Base-by-base conservation (phyloP, 1,139 yeast species). In the Zygoascus hellenicus region DNA sequence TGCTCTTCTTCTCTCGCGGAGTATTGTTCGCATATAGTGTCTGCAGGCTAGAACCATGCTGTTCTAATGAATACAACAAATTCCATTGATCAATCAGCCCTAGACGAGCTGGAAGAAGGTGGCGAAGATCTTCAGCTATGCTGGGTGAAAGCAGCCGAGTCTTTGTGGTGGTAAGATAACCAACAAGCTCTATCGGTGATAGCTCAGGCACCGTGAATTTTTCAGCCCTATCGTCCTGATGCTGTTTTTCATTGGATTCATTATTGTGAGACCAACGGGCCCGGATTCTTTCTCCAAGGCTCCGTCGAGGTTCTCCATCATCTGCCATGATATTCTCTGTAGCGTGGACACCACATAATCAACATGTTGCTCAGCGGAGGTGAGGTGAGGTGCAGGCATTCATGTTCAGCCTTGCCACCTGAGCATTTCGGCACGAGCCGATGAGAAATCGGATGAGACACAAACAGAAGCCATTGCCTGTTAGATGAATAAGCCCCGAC, bases 1-100 rank as follows among this genome's bases (percentile, higher is more conserved):
- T 58, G 47, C 67, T 67, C 13, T 54, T 62, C 31, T 59, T 57
- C 11, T 62, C 58, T 13, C 60, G 61, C 7, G 75, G 73, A 28
- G 58, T 58, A 41, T 67, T 59, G 49, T 63, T 64, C 30, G 64
- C 61, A 59, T 82, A 92, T 30, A 94, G 67, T 0, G 98, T 89
- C 51, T 76, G 79, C 46, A 92, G 65, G 0, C 96, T 85, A 0
- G 95, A 83, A 0, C 99, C 99, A 63, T 89, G 88, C 63, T 88
- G 96, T 55, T 90, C 97, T 53, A 88, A 66, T 19, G 94, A 83
- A 63, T 90, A 94, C 1, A 82, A 67, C 47, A 92, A 66, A 11
- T 75, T 68, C 99, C 98, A 94, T 9, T 76, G 75, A 39, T 82
- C 82, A 55, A 78, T 78, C 26, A 90, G 70, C 61, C 88, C 96